These are phyloP conservation scores for Orychophragmus violaceus DNA, from an alignment of 345 rosid genomes.

Conservation along the genomic window DNA sequence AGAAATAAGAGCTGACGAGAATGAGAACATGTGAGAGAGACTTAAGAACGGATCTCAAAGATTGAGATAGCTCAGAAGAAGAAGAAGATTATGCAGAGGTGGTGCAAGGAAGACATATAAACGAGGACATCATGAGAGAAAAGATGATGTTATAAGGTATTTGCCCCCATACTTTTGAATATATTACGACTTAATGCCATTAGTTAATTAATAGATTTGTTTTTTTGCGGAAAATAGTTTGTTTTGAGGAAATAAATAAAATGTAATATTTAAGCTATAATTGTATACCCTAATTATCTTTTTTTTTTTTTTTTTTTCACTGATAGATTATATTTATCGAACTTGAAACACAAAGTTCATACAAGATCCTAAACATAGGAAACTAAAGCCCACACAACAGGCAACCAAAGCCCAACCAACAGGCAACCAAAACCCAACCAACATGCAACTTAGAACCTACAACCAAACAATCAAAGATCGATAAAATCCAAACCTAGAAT, in stretches of 20 bases:
- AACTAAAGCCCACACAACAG: too few species aligned
- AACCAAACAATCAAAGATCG: too few species aligned
- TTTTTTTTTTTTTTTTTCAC: too few species aligned
- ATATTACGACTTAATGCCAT: constrained; percentile 4
- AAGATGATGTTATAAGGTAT: background rate
- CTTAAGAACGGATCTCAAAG: constrained; percentile 17
- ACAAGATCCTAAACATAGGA: too few species aligned
- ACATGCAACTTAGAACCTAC: too few species aligned
- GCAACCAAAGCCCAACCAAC: too few species aligned
- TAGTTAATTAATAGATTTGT: constrained; percentile 2
- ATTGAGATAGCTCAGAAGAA: constrained; percentile 1
- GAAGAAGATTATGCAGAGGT: constrained; percentile 24
- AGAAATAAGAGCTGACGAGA: background rate
- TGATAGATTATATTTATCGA: too few species aligned
- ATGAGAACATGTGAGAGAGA: background rate
- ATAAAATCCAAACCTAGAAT: too few species aligned
- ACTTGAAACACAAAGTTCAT: too few species aligned
- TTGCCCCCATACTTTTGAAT: constrained; percentile 1
- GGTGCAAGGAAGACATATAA: constrained; percentile 16
- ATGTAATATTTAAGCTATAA: too few species aligned
- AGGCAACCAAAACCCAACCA: too few species aligned
- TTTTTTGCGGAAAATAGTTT: background rate
- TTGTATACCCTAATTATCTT: too few species aligned
- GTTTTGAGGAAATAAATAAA: background rate
- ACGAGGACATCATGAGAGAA: constrained; percentile 1